Base-by-base conservation (phyloP, 1,284 basidiomycete genomes). In the Melampsora occidentalis region DNA sequence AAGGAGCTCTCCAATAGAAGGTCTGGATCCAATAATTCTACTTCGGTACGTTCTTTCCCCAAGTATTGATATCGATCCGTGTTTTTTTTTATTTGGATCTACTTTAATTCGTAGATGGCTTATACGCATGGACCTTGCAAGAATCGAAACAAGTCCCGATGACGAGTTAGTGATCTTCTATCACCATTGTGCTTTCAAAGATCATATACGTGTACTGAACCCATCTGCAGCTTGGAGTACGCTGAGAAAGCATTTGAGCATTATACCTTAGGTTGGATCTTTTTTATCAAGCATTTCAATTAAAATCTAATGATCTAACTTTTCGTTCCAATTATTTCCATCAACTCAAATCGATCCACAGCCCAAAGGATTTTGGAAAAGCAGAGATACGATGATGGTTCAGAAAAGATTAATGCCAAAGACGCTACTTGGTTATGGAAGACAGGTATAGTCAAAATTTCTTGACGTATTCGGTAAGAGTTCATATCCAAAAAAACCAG, bases 371-470 rank as follows among this genome's bases (percentile, higher is more conserved):
- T 46, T 14, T 16, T 46, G 14, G 42, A 46, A 46, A 12, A 46
- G 28, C 51, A 75, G 39, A 61, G 62, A 5, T 25, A 68, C 31
- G 48, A 67, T 42, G 35, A 33, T 25, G 65, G 57, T 20, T 46
- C 46, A 9, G 59, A 57, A 39, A 33, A 61, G n/a, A 57, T 76
- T 22, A 64, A 59, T 51, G 33, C 35, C 14, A 76, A 65, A 42
- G 75, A 76, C 25, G 75, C 75, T 35, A 76, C 75, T 49, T 76
- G 75, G 75, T 16, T 76, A 39, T 76, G 75, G 75, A 76, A 76
- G 68, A 69, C 75, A 62, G 75, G 75, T 69, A 31, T 10, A 59
- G 18, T 59, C 2, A 9, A 5, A 59, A 0, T 22, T 25, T 59
- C 10, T 59, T n/a, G 4, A 59, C 22, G 53, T 22, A 25, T 59